Evolutionary conservation across 306 rosid genomes (phyloP), one percentile per base, ranked within the genome.

Genomic region (Cucumis hystrix): DNA sequence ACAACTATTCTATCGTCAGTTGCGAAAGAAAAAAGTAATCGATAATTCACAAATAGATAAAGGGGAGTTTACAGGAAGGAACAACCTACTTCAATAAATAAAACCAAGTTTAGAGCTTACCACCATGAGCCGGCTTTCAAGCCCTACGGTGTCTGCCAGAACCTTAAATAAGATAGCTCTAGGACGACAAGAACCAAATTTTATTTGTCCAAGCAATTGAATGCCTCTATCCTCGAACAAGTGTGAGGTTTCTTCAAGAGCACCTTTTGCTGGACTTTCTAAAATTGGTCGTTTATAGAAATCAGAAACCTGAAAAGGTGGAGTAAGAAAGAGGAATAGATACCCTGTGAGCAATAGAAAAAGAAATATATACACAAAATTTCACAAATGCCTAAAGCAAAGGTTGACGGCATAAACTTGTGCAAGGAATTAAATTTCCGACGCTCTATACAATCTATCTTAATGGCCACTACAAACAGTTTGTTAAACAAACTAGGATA

Each of bases 241-340:
- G 87, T 89, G 91, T 79, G 91, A 87, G 69, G 88, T 84, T 82
- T 92, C 98, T 74, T 92, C 99, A 33, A 85, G 83, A 28, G 84
- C 87, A 80, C 89, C 91, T 88, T 96, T 92, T 78, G 98, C 99
- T 79, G 98, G 97, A 91, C 98, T 89, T 76, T 90, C 99, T 76
- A 84, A 84, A 83, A 82, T 85, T 69, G 97, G 87, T n/a, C 97
- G 85, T 83, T 92, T 95, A 80, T 87, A 92, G 84, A 90, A 77
- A 86, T 92, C 97, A 64, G 96, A 83, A 84, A 95, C 97, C 99
- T 95, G 81, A 81, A 83, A 23, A 43, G 30, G 21, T 35, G 40
- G 39, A 77, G 47, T 77, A 55, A 47, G 55, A 63, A 63, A 41
- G 25, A 49, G 45, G 40, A 77, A 72, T 16, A 51, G 30, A 10